A percentile compares a stretch with the other conserved stretches of the same genome.
Conservation (phyloP, 1,284 basidiomycete species). For the Ganoderma lingzhi region DNA sequence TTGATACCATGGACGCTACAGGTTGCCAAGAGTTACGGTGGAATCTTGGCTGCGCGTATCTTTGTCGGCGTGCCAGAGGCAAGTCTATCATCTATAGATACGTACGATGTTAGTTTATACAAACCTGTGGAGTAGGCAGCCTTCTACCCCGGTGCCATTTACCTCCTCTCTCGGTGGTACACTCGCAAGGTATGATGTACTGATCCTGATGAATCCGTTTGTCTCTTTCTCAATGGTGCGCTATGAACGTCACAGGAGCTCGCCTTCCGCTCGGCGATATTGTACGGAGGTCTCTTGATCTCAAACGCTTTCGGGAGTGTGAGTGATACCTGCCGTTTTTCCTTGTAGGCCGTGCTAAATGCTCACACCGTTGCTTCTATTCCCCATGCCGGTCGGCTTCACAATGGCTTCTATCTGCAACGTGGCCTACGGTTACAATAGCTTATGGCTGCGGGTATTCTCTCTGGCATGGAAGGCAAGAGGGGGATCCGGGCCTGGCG, state of each 20-base stretch:
- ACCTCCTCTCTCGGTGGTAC: conserved; percentile 71
- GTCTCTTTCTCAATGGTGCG: background rate
- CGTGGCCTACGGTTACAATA: conserved; percentile 34
- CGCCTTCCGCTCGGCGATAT: conserved; percentile 72
- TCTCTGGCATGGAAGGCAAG: conserved; percentile 72
- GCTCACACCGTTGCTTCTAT: background rate
- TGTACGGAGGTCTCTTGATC: conserved; percentile 74
- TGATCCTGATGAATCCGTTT: background rate
- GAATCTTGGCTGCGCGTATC: conserved; percentile 65
- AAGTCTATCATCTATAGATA: background rate
- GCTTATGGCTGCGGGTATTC: conserved; percentile 75
- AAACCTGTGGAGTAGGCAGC: conserved; percentile 49
- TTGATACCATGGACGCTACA: conserved; percentile 34
- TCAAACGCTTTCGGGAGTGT: conserved; percentile 82
- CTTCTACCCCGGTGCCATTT: conserved; percentile 71
- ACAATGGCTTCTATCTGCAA: background rate
- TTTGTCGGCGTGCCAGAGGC: conserved; percentile 72
- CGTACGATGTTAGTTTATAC: background rate
- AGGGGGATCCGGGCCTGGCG: conserved; percentile 77
- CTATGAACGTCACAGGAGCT: conserved; percentile 56
- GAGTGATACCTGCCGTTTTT: conserved; percentile 34
- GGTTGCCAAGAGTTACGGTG: conserved; percentile 62
- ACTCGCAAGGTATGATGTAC: conserved; percentile 57
- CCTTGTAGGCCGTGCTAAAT: background rate
- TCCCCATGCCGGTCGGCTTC: background rate